phyloP scores from a whole-genome alignment of 495 filamentous ascomycete genomes.

The Penicillium parvum region DNA sequence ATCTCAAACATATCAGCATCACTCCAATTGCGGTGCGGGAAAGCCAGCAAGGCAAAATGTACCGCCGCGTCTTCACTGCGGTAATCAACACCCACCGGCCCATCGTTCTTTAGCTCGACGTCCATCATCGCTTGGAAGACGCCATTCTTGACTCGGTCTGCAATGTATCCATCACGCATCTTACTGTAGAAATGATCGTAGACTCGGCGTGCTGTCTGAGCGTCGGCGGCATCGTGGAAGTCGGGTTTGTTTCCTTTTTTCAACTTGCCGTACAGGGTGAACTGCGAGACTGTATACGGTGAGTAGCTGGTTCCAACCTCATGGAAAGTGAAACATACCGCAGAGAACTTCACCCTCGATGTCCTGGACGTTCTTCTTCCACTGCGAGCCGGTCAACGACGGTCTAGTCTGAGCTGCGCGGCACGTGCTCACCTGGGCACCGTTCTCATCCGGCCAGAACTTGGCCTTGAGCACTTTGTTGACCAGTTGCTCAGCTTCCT shows the following conservation, averaged over 20 bases:
- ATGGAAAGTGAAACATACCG: slow-evolving; percentile 50
- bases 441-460: slow-evolving; percentile 71
- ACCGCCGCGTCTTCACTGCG: slow-evolving; percentile 62
- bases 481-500: slow-evolving; percentile 80
- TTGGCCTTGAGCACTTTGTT: slow-evolving; percentile 83
- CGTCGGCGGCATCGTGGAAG: slow-evolving; percentile 83
- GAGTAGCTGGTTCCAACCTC: not conserved
- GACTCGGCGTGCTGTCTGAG: slow-evolving; percentile 68
- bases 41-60: slow-evolving; percentile 37
- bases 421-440: slow-evolving; percentile 22
- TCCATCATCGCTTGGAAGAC: slow-evolving; percentile 99
- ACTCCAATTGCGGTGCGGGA: slow-evolving; percentile 15
- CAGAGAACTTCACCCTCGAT: slow-evolving; percentile 88
- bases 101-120: slow-evolving; percentile 88
- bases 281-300: slow-evolving; percentile 82
- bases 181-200: slow-evolving; percentile 80
- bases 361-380: slow-evolving; percentile 84
- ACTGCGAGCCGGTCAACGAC: slow-evolving; percentile 46
- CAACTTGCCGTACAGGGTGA: slow-evolving; percentile 85
- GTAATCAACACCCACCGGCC: slow-evolving; percentile 77
- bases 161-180: slow-evolving; percentile 64
- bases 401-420: not conserved
- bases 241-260: slow-evolving; percentile 95
- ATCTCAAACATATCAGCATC: slow-evolving; percentile 12
- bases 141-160: slow-evolving; percentile 84